Percentiles rank a stretch among this genome's conserved stretches.
phyloP scores from a whole-genome alignment of 495 filamentous ascomycete genomes.

The Cercophora newfieldiana region DNA sequence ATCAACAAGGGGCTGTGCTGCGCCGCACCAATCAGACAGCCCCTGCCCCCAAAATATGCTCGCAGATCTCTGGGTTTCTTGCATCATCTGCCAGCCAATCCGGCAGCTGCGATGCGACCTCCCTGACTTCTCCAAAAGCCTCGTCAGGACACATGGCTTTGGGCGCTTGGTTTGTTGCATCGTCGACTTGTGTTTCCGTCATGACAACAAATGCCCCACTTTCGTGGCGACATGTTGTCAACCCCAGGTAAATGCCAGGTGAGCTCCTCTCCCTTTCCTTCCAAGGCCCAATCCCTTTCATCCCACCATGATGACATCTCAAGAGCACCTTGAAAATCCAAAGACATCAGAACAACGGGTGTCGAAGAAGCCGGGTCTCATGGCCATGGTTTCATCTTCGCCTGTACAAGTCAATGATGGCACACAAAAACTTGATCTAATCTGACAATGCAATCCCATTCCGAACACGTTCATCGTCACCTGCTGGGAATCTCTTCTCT shows the following conservation, averaged over 20 bases:
- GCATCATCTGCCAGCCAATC: constrained; percentile 10
- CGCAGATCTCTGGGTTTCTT: constrained; percentile 10
- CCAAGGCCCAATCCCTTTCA: not conserved
- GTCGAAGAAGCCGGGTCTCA: constrained; percentile 45
- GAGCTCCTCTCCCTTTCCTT: not conserved
- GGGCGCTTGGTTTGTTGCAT: not conserved
- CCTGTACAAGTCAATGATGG: constrained; percentile 48
- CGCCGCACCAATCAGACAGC: constrained; percentile 21
- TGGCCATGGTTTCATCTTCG: constrained; percentile 51
- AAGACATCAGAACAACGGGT: constrained; percentile 39
- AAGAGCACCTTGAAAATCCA: constrained; percentile 41
- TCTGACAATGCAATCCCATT: constrained; percentile 37
- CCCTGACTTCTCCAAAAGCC: not conserved
- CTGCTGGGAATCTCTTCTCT: constrained; percentile 29
- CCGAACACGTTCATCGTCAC: constrained; percentile 2
- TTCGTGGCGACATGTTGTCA: not conserved
- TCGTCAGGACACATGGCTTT: not conserved
- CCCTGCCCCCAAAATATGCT: constrained; percentile 20
- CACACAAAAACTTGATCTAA: constrained; percentile 55
- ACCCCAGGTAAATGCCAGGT: constrained; percentile 7
- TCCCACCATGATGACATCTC: constrained; percentile 42
- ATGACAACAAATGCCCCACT: not conserved
- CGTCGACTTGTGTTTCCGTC: not conserved
- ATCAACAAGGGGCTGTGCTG: constrained; percentile 21
- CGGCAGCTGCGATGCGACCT: not conserved